Percentiles rank a stretch among this genome's conserved stretches.
Conservation (phyloP, 2,329 filamentous ascomycete genomes). For the Lithohypha guttulata region DNA sequence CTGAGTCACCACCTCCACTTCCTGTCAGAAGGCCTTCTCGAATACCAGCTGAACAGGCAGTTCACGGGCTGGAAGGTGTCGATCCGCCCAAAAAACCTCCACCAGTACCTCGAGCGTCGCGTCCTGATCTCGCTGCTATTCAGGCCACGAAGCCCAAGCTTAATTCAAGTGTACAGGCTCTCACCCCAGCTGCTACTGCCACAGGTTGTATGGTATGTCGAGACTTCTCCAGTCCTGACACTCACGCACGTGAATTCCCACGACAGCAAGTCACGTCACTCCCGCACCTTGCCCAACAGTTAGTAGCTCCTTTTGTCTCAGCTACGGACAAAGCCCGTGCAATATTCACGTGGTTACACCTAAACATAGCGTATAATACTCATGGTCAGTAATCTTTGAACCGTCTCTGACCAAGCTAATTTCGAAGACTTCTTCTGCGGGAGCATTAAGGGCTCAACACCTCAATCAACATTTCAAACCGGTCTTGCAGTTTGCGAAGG, state of each 20-base stretch:
- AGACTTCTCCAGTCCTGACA: slow-evolving; percentile 75
- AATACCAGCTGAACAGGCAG: not conserved
- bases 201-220: slow-evolving; percentile 65
- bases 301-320: slow-evolving; percentile 71
- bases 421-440: slow-evolving; percentile 65
- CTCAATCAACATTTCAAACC: slow-evolving; percentile 60
- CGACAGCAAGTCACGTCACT: slow-evolving; percentile 61
- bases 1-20: slow-evolving; percentile 8
- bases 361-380: slow-evolving; percentile 87
- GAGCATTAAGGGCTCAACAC: slow-evolving; percentile 54
- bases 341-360: slow-evolving; percentile 90
- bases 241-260: slow-evolving; percentile 66
- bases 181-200: slow-evolving; percentile 13
- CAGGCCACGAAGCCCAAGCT: slow-evolving; percentile 41
- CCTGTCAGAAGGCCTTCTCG: slow-evolving; percentile 11
- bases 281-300: slow-evolving; percentile 62
- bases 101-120: slow-evolving; percentile 44
- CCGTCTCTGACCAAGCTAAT: too few relatives aligned
- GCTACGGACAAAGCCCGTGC: slow-evolving; percentile 81
- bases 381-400: too few relatives aligned
- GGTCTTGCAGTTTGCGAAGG: slow-evolving; percentile 86
- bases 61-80: not conserved
- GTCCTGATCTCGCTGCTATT: slow-evolving; percentile 48
- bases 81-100: slow-evolving; percentile 25
- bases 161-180: slow-evolving; percentile 12